Evolutionary conservation across 2,329 filamentous ascomycete genomes (phyloP).

Genomic region (Cladosporium sphaerospermum): DNA sequence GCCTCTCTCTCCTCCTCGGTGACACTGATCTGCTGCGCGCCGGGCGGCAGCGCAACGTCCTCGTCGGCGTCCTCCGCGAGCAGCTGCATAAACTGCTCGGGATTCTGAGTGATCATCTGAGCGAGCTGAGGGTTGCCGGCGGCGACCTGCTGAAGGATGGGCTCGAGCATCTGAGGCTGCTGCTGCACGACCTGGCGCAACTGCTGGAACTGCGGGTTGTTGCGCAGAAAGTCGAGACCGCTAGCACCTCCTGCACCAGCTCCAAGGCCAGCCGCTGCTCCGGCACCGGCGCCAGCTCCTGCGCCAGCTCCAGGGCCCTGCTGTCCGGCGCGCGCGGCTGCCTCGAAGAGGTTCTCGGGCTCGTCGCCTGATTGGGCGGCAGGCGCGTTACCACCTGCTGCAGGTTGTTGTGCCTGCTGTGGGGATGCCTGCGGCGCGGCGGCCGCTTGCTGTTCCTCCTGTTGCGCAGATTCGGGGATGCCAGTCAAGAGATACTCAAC

Average conservation of each 20-base stretch:
- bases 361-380: slow-evolving; percentile 54
- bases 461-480: slow-evolving; percentile 77
- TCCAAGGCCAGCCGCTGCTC: slow-evolving; percentile 36
- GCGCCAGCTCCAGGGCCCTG: slow-evolving; percentile 37
- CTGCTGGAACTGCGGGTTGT: slow-evolving; percentile 97
- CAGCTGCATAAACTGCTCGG: slow-evolving; percentile 85
- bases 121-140: slow-evolving; percentile 92
- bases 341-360: slow-evolving; percentile 84
- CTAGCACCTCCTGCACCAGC: slow-evolving; percentile 47
- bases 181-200: slow-evolving; percentile 95
- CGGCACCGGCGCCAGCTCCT: slow-evolving; percentile 37
- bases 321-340: slow-evolving; percentile 39
- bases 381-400: slow-evolving; percentile 51
- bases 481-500: slow-evolving; percentile 93
- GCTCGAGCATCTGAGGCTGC: slow-evolving; percentile 96
- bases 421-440: slow-evolving; percentile 24
- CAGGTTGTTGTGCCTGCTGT: slow-evolving; percentile 34
- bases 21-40: slow-evolving; percentile 81
- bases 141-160: slow-evolving; percentile 91
- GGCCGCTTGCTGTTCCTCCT: slow-evolving; percentile 56
- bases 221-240: slow-evolving; percentile 87
- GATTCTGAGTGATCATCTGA: slow-evolving; percentile 83
- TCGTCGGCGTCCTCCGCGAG: slow-evolving; percentile 79
- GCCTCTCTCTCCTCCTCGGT: slow-evolving; percentile 95
- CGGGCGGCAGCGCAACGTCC: slow-evolving; percentile 77